A percentile compares a stretch with the other conserved stretches of the same genome.
These are phyloP conservation scores for Psophocarpus tetragonolobus DNA, from an alignment of 306 rosid genomes.

Conservation along the genomic window DNA sequence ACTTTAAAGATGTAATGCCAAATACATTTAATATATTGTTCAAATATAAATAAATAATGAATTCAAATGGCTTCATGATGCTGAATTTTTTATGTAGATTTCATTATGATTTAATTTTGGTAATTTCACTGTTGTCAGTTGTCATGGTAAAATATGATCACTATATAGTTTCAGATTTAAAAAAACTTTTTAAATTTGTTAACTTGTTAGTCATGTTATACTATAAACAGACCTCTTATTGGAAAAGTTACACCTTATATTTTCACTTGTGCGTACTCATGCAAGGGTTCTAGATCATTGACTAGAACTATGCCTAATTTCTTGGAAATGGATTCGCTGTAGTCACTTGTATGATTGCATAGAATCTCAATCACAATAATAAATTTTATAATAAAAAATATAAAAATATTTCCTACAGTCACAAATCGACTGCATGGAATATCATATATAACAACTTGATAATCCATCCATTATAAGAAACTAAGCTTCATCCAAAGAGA, in stretches of 20 bases:
- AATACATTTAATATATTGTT: neutral
- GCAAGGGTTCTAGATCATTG: slow-evolving; percentile 13
- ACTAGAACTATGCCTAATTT: slow-evolving; percentile 5
- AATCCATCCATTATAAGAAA: slow-evolving; percentile 11
- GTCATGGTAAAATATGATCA: neutral
- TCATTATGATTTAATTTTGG: neutral
- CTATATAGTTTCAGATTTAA: neutral
- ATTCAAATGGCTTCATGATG: slow-evolving; percentile 19
- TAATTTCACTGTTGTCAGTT: slow-evolving; percentile 5
- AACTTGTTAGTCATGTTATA: neutral
- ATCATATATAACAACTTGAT: neutral
- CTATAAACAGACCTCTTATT: neutral
- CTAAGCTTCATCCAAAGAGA: neutral
- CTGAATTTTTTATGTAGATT: neutral
- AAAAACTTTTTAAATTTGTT: neutral
- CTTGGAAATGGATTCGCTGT: too few relatives aligned
- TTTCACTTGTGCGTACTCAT: neutral
- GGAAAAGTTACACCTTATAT: neutral
- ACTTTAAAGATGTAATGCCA: slow-evolving; percentile 7
- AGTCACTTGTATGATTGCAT: too few relatives aligned
- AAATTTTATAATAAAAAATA: too few relatives aligned
- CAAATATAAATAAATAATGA: slow-evolving; percentile 12
- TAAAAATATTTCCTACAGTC: too few relatives aligned
- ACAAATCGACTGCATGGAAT: too few relatives aligned
- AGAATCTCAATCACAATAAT: too few relatives aligned